These are phyloP conservation scores for Ceriops zippeliana DNA, from an alignment of 345 rosid species.

Conservation along the genomic window DNA sequence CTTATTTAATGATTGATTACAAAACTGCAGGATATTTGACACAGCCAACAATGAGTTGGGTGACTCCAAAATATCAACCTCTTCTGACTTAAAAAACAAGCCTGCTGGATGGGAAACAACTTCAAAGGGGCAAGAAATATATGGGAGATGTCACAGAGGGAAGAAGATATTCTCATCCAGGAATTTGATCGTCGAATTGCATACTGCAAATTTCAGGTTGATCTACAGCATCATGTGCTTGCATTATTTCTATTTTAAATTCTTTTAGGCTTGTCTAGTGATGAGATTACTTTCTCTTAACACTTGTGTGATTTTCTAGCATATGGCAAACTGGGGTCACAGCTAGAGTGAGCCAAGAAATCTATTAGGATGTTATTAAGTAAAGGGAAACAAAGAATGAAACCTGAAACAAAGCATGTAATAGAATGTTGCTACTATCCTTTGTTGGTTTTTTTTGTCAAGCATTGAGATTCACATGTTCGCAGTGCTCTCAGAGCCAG, in stretches of 20 bases:
- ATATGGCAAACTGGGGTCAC: background rate
- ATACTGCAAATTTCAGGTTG: slow-evolving; percentile 86
- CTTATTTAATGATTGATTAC: background rate
- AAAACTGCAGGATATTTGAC: slow-evolving; percentile 66
- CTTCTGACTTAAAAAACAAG: slow-evolving; percentile 70
- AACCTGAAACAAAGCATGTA: background rate
- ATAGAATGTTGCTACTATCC: background rate
- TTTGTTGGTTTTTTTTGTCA: background rate
- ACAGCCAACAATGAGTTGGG: slow-evolving; percentile 57
- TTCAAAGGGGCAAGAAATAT: slow-evolving; percentile 64
- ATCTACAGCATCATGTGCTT: background rate
- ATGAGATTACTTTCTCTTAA: too few relatives aligned
- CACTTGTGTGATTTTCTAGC: too few relatives aligned
- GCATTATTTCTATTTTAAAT: background rate
- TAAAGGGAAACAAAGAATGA: background rate
- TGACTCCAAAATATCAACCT: slow-evolving; percentile 45
- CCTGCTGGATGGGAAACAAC: slow-evolving; percentile 98
- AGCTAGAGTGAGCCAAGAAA: background rate
- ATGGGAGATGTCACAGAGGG: slow-evolving; percentile 98
- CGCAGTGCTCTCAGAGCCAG: too few relatives aligned
- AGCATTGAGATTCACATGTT: background rate
- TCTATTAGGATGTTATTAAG: background rate
- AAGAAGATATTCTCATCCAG: slow-evolving; percentile 90
- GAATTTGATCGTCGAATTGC: slow-evolving; percentile 90
- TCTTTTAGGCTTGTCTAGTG: background rate